phyloP scores from a whole-genome alignment of 176 grass and related monocot species.

The Aegilops sharonensis region DNA sequence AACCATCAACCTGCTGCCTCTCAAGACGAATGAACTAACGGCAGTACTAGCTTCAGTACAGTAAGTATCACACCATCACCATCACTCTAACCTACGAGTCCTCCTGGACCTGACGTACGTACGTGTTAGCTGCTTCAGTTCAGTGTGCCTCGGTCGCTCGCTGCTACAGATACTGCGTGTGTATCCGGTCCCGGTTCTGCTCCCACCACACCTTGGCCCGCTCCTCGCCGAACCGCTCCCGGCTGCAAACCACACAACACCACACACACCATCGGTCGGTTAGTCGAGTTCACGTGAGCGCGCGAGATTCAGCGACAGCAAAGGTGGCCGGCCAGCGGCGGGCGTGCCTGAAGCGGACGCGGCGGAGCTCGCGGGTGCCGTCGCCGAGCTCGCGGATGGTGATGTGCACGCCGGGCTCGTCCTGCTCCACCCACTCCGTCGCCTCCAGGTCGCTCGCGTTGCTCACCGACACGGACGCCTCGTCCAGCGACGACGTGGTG shows the following conservation, averaged over 20 bases:
- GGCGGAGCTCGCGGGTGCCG: conserved; percentile 86
- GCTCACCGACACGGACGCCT: conserved; percentile 87
- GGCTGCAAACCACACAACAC: conserved; percentile 46
- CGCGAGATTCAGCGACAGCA: background rate
- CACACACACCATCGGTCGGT: background rate
- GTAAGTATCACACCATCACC: conserved; percentile 21
- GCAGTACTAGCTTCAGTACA: background rate
- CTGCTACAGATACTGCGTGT: conserved; percentile 74
- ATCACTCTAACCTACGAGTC: conserved; percentile 10
- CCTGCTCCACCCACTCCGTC: conserved; percentile 89
- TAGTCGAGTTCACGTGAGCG: background rate
- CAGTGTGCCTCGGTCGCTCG: background rate
- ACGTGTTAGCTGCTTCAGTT: conserved; percentile 10
- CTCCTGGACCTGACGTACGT: background rate
- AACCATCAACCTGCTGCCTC: background rate
- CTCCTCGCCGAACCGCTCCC: conserved; percentile 82
- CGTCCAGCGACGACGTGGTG: conserved; percentile 86
- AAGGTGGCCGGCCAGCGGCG: background rate
- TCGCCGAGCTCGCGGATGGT: conserved; percentile 92
- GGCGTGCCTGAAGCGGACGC: conserved; percentile 80
- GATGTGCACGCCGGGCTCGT: conserved; percentile 88
- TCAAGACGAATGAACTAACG: conserved; percentile 20
- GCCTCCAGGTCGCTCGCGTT: conserved; percentile 86
- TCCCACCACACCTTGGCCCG: conserved; percentile 97
- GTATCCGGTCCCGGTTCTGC: conserved; percentile 85